Base-by-base conservation (phyloP, 257 asterid genomes). In the Jaltomata sinuosa region DNA sequence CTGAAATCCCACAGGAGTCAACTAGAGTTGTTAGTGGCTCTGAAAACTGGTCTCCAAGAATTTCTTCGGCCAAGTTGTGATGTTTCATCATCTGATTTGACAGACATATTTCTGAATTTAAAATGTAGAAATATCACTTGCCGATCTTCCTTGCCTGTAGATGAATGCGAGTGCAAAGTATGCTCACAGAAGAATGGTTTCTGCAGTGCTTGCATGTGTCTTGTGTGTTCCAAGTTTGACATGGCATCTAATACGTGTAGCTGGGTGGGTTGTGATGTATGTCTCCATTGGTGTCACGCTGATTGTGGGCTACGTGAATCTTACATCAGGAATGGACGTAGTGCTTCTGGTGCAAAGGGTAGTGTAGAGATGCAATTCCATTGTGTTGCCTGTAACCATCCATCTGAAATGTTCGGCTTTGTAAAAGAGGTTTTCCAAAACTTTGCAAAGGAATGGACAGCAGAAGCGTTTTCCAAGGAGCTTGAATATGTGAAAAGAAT, bases 251-350 rank as follows among this genome's bases (percentile, higher is more conserved):
- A 94, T 89, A 96, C 99, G 1, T 96, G 99, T 83, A 93, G 98
- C 85, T 96, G 99, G 99, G 99, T 96, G 45, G 99, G 99, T 18
- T 96, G 99, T 81, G 99, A 96, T 84, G 94, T 96, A 18, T 96
- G 99, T 87, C 90, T 94, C 31, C 99, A 96, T 86, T 96, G 99
- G 99, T 96, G 99, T 89, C 99, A 96, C 85, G 96, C 97, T 2
- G 99, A 96, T 90, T 96, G 99, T 88, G 99, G 98, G 65, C 84
- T 96, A 76, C 91, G 92, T 45, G 97, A 93, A 88, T 91, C 94
- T 77, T 92, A 87, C 86, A 93, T 96, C 83, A 92, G 97, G 90
- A 93, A 91, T 36, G 99, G 98, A 19, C 87, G 84, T 12, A 93
- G 97, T 88, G 94, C 90, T 65, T 84, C 91, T 55, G 94, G 96